These are phyloP conservation scores for Aegilops speltoides DNA, from an alignment of 176 grass and related monocot genomes.

Conservation along the genomic window DNA sequence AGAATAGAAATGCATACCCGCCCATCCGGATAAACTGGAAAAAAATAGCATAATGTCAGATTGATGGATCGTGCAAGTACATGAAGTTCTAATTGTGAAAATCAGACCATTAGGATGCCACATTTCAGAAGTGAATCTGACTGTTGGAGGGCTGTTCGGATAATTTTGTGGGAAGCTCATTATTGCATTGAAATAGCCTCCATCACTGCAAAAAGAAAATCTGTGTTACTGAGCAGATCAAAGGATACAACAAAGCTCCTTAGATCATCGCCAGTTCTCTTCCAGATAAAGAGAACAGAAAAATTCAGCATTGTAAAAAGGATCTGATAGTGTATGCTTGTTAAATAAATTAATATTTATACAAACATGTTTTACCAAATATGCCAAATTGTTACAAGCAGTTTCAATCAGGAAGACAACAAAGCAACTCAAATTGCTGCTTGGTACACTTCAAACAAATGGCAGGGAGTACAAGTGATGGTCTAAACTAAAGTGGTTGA, in stretches of 20 bases:
- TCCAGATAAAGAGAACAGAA: neutral
- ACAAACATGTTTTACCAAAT: neutral
- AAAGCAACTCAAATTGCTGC: neutral
- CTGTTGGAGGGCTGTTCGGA: conserved; percentile 92
- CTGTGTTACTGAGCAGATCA: neutral
- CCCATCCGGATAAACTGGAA: conserved; percentile 83
- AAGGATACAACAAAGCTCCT: neutral
- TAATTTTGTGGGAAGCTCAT: conserved; percentile 95
- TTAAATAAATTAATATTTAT: neutral
- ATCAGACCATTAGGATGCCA: conserved; percentile 99
- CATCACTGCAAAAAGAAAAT: conserved; percentile 61
- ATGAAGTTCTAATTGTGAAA: conserved; percentile 4
- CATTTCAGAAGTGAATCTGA: conserved; percentile 99
- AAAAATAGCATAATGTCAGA: conserved; percentile 8
- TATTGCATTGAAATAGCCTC: conserved; percentile 91
- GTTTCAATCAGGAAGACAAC: neutral
- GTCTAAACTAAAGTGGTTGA: neutral
- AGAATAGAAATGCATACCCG: conserved; percentile 98
- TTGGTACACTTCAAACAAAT: neutral
- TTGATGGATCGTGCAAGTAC: neutral
- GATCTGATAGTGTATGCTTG: neutral
- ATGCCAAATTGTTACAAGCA: neutral
- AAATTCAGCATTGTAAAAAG: conserved; percentile 19
- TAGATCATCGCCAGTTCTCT: neutral
- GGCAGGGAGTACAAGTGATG: neutral